phyloP scores from a whole-genome alignment of 768 basidiomycete genomes.

The Suillus weaverae region DNA sequence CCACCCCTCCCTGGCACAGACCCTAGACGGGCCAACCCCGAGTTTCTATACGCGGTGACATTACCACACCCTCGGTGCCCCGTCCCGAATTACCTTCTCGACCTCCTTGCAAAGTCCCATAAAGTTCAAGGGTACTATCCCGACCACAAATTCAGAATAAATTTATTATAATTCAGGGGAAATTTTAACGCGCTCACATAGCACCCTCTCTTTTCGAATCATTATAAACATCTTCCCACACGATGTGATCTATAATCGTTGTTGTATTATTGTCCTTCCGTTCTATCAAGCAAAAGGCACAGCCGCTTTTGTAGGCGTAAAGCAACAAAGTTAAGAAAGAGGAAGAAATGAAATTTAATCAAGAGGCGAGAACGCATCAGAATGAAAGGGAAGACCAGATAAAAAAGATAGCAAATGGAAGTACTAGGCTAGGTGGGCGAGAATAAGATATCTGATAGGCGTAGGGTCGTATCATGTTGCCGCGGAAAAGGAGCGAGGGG shows the following conservation, averaged over 20 bases:
- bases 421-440: not conserved
- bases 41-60: constrained; percentile 3
- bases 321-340: no score
- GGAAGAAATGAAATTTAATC: not conserved
- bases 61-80: not conserved
- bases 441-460: not conserved
- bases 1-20: not conserved
- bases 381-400: not conserved
- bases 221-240: not conserved
- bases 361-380: not conserved
- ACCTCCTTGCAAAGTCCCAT: constrained; percentile 3
- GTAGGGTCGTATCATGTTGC: not conserved
- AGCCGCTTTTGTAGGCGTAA: not conserved
- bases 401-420: not conserved
- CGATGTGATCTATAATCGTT: not conserved
- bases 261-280: not conserved
- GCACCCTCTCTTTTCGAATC: not conserved
- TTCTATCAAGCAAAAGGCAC: constrained; percentile 2
- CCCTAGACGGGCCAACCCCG: not conserved
- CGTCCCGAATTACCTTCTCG: constrained; percentile 1
- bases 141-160: not conserved
- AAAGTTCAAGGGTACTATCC: not conserved
- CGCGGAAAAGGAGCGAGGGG: not conserved
- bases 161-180: constrained; percentile 1
- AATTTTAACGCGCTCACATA: not conserved